Evolutionary conservation across 257 asterid genomes (phyloP).

Genomic region (Capsicum chinense): DNA sequence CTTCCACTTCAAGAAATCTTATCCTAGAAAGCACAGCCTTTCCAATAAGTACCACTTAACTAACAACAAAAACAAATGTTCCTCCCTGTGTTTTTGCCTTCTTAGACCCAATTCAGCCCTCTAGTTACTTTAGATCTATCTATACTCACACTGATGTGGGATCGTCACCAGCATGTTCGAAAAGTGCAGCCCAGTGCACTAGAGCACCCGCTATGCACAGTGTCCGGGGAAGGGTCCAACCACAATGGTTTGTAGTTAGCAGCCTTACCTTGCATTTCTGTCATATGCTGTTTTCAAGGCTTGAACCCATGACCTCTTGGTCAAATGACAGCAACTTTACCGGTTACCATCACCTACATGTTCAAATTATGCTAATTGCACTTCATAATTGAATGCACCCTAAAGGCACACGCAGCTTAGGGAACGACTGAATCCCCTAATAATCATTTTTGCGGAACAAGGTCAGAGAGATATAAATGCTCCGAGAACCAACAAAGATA

Average conservation of each 20-base stretch:
- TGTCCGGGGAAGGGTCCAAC: too few species aligned
- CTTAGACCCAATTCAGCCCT: background rate
- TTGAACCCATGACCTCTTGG: too few species aligned
- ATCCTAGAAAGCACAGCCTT: background rate
- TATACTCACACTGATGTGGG: background rate
- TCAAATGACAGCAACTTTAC: too few species aligned
- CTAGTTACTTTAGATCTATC: constrained; percentile 14
- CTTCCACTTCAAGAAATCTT: constrained; percentile 19
- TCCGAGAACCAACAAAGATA: background rate
- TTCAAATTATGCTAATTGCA: background rate
- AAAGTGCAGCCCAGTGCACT: background rate
- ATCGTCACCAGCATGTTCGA: background rate
- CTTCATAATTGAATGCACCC: background rate
- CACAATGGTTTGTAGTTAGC: too few species aligned
- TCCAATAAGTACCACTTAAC: background rate
- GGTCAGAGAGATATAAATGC: background rate
- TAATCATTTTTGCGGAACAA: background rate
- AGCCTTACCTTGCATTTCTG: too few species aligned
- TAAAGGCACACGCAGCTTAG: background rate
- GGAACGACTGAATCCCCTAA: background rate
- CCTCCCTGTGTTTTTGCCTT: background rate
- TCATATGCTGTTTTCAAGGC: too few species aligned
- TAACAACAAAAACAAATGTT: background rate
- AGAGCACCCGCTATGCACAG: too few species aligned
- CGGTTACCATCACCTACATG: background rate